phyloP scores from a whole-genome alignment of 345 rosid genomes.

The Carallia brachiata region DNA sequence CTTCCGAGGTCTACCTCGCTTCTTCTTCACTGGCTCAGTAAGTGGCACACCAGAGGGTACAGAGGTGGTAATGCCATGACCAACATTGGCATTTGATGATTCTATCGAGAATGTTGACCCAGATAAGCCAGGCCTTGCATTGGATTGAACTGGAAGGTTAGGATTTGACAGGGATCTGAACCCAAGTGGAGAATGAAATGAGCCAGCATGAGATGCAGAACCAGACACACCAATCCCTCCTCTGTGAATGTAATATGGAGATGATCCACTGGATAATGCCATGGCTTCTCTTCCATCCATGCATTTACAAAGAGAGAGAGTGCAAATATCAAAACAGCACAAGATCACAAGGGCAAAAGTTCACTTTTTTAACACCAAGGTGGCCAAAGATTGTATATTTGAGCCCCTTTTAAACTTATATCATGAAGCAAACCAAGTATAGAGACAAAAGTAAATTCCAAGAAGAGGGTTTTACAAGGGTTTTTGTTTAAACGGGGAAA shows the following conservation, averaged over 20 bases:
- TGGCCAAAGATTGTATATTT: conserved; percentile 1
- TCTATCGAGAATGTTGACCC: conserved; percentile 55
- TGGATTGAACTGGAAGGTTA: conserved; percentile 45
- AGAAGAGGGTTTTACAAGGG: conserved; percentile 18
- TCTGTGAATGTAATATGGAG: conserved; percentile 80
- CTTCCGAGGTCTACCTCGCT: conserved; percentile 96
- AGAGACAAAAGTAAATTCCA: not conserved
- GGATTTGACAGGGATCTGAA: conserved; percentile 56
- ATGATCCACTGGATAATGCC: conserved; percentile 73
- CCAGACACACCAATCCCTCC: conserved; percentile 56
- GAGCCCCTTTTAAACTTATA: conserved; percentile 2
- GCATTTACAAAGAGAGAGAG: conserved; percentile 51
- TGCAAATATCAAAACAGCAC: conserved; percentile 12
- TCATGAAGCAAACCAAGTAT: not conserved
- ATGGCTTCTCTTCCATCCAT: conserved; percentile 99
- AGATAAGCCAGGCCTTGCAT: conserved; percentile 30
- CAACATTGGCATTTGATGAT: conserved; percentile 48
- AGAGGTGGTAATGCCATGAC: conserved; percentile 54
- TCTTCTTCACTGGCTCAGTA: conserved; percentile 78
- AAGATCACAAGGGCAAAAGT: not conserved
- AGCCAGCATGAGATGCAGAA: conserved; percentile 49
- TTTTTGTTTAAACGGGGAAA: conserved; percentile 5
- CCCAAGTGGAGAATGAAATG: conserved; percentile 52
- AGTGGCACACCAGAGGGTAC: conserved; percentile 42
- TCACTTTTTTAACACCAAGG: not conserved